Base-by-base conservation (phyloP, 2,329 filamentous ascomycete species). In the Phialophora expanda region DNA sequence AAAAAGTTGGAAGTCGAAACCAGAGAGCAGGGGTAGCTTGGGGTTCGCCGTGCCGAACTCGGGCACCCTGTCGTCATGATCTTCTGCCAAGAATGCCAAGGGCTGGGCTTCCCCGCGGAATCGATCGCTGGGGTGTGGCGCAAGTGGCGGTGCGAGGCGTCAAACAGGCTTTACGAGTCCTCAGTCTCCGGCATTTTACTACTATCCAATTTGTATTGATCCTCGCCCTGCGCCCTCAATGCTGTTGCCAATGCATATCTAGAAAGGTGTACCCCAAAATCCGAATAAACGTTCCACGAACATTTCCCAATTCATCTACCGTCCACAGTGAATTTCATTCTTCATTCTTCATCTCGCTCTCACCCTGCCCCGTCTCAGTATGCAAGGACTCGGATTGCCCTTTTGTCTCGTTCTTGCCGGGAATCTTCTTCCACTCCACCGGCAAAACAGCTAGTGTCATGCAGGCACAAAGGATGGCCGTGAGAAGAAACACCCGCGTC, bases 381-480 rank as follows among this genome's bases (percentile, higher is more conserved):
- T 55, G 28, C 17, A 17, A 8, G n/a, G 53, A 30, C 17, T 28
- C 14, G 11, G 14, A 28, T 34, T 20, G 4, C 14, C 28, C 53
- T 24, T 55, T 20, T 14, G 53, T 8, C 28, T 20, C 28, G 5
- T 20, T 34, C 8, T 55, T 55, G n/a, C 26, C 53, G 2, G 53
- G 53, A 32, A 58, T 48, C n/a, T 26, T 46, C 38, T 58, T 58
- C 56, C 56, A 58, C n/a, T 32, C 12, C 24, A 58, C 38, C 3
- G 24, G 22, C 4, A 58, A 4, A 7, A 46, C 22, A 17, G 20
- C 56, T 4, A 48, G 8, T 17, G 38, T 17, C 56, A 46, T 46
- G 20, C 34, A 44, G 7, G 20, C 34, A 20, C 22, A 24, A 17
- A 46, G 32, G 9, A 58, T 30, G 3, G 38, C 34, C n/a, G 56